Percentiles rank a stretch among this genome's conserved stretches.
These are phyloP conservation scores for Solanum chmielewskii DNA, from an alignment of 257 asterid species.

Conservation along the genomic window DNA sequence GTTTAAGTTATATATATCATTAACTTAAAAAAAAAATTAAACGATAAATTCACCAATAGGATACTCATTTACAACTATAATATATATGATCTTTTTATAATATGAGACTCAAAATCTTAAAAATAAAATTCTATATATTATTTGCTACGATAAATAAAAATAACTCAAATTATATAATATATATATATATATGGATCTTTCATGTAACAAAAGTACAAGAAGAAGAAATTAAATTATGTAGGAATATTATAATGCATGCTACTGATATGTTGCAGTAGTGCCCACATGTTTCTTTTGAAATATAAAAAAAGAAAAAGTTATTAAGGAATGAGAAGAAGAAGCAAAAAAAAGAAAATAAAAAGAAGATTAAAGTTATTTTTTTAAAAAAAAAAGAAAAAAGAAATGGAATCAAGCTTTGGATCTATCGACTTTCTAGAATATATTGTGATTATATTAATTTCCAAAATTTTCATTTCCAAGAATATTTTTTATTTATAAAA, in stretches of 20 bases:
- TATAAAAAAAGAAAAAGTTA: constrained; percentile 17
- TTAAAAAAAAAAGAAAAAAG: neutral
- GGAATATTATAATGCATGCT: constrained; percentile 16
- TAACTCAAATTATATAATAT: neutral
- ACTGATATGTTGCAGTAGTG: constrained; percentile 20
- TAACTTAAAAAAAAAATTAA: neutral
- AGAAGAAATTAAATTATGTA: constrained; percentile 1
- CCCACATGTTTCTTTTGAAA: constrained; percentile 47
- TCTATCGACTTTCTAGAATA: constrained; percentile 25
- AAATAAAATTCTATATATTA: neutral
- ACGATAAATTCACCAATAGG: fast-evolving
- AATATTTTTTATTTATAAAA: neutral
- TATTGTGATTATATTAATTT: neutral
- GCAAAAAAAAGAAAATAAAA: neutral
- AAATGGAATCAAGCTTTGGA: neutral
- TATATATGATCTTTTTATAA: too few relatives aligned
- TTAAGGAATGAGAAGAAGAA: neutral
- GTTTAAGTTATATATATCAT: too few relatives aligned
- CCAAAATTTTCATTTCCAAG: constrained; percentile 4
- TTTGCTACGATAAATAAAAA: neutral
- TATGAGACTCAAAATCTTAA: neutral
- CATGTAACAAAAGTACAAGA: neutral
- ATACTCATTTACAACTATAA: neutral
- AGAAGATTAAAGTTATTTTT: neutral
- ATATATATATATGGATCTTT: neutral